Evolutionary conservation across 1,139 yeast genomes (phyloP).

Genomic region (Taphrina communis): DNA sequence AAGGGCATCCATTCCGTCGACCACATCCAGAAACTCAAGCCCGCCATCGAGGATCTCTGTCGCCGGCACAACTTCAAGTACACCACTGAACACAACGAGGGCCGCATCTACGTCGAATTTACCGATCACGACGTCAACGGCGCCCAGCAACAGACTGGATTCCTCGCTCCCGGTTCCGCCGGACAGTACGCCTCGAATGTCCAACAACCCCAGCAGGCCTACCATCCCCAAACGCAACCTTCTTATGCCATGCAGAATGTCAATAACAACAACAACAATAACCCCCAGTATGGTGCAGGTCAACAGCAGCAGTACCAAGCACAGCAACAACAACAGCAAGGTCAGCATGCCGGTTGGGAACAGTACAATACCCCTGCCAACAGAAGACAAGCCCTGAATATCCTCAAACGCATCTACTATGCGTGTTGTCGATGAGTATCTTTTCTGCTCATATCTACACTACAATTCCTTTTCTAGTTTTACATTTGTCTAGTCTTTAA

Average conservation of each 20-base stretch:
- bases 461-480: too few species aligned
- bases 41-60: constrained; percentile 84
- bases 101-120: constrained; percentile 77
- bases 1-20: constrained; percentile 84
- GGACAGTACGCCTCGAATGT: constrained; percentile 20
- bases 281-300: constrained; percentile 46
- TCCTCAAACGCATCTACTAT: constrained; percentile 27
- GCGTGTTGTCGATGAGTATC: constrained; percentile 18
- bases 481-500: background rate
- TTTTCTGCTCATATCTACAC: background rate
- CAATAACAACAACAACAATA: background rate
- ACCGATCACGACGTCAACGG: constrained; percentile 45
- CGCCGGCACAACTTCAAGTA: constrained; percentile 65
- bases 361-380: constrained; percentile 38
- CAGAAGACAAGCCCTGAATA: constrained; percentile 26
- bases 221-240: constrained; percentile 47
- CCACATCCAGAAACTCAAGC: constrained; percentile 85
- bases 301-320: constrained; percentile 49
- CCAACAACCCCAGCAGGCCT: constrained; percentile 43
- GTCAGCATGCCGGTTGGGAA: constrained; percentile 30
- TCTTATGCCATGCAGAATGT: constrained; percentile 46
- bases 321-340: constrained; percentile 33
- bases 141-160: constrained; percentile 15
- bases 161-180: constrained; percentile 36
- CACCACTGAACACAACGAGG: constrained; percentile 72